Evolutionary conservation across 139 green algal genomes (phyloP).

Genomic region (Coelastrella sp.): DNA sequence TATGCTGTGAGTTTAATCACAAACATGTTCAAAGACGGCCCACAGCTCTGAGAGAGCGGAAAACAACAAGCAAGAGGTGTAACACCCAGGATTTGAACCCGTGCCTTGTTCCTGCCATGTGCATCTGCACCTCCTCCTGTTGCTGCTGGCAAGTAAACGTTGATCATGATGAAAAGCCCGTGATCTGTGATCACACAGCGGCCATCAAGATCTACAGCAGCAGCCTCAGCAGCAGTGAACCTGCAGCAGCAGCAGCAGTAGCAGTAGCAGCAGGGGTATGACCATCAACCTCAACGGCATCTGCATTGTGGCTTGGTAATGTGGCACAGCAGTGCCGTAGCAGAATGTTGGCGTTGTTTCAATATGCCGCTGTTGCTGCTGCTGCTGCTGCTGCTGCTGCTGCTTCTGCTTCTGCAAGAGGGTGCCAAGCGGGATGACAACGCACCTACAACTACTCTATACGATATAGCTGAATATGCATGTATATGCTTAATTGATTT

Average conservation of each 20-base stretch:
- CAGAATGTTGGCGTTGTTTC: background rate
- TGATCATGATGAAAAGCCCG: background rate
- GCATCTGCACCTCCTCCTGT: constrained; percentile 2
- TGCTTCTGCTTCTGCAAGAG: too few species aligned
- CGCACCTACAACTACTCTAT: too few species aligned
- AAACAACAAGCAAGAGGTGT: too few species aligned
- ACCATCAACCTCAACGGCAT: background rate
- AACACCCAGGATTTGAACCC: background rate
- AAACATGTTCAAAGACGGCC: too few species aligned
- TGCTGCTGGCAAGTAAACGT: constrained; percentile 1
- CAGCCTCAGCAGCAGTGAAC: background rate
- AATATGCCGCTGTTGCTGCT: too few species aligned
- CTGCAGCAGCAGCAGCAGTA: background rate
- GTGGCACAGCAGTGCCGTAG: background rate
- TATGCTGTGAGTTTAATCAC: too few species aligned
- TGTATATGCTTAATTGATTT: too few species aligned
- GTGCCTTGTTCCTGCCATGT: background rate
- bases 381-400: too few species aligned
- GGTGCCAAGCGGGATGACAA: too few species aligned
- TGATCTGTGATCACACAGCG: constrained; percentile 1
- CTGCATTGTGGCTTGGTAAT: background rate
- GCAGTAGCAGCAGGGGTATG: background rate
- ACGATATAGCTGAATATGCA: too few species aligned
- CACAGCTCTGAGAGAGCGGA: too few species aligned
- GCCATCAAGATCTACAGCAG: background rate